Percentiles rank a stretch among this genome's conserved stretches.
Evolutionary conservation across 345 rosid genomes (phyloP).

Genomic region (Nasturtium officinale): DNA sequence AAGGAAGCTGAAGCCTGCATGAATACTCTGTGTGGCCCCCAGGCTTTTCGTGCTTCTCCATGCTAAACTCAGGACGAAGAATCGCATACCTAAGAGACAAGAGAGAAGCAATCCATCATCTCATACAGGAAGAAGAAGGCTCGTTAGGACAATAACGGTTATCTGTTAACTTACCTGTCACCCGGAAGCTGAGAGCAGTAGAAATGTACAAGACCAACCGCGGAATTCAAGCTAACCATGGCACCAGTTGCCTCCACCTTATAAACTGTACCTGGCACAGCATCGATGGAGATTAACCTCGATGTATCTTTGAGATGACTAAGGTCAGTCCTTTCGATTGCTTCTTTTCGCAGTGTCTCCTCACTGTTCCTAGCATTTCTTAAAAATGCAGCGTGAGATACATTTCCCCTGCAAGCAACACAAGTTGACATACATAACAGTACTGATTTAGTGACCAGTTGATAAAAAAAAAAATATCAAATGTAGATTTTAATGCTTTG

Average conservation of each 20-base stretch:
- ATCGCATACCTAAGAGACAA: conserved; percentile 71
- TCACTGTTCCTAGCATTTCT: conserved; percentile 97
- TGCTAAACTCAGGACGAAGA: conserved; percentile 91
- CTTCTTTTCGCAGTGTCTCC: conserved; percentile 95
- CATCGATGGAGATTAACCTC: conserved; percentile 73
- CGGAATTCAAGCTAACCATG: conserved; percentile 93
- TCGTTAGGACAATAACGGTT: neutral
- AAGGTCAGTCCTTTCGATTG: conserved; percentile 95
- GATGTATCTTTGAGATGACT: conserved; percentile 91
- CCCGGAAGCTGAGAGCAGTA: conserved; percentile 98
- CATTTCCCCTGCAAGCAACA: conserved; percentile 62
- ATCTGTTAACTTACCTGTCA: conserved; percentile 61
- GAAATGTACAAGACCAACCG: conserved; percentile 92
- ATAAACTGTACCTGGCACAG: conserved; percentile 83
- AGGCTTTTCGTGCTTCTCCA: conserved; percentile 90
- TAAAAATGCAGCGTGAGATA: conserved; percentile 84
- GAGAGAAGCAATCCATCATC: conserved; percentile 27
- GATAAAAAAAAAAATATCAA: neutral
- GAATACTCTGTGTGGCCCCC: conserved; percentile 92
- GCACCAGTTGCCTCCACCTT: conserved; percentile 98
- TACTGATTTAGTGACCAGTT: neutral
- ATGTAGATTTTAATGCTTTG: neutral
- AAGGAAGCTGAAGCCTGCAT: conserved; percentile 97
- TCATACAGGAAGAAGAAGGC: conserved; percentile 4
- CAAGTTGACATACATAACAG: neutral